Conservation (phyloP, 2,329 filamentous ascomycete species). For the Pseudocercospora eumusae region DNA sequence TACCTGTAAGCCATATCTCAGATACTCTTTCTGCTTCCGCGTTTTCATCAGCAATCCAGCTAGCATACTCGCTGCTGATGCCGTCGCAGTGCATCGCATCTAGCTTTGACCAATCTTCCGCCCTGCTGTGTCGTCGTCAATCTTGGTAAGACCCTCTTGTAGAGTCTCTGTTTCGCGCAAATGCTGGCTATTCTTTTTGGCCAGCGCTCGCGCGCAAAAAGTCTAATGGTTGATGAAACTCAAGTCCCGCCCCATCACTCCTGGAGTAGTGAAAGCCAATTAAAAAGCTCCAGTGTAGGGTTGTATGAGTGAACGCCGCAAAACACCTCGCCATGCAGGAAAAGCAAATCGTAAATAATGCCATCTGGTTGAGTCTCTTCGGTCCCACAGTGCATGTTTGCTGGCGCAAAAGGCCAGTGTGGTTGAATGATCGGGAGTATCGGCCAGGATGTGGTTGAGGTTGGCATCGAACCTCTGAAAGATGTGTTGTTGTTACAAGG, state of each 20-base stretch:
- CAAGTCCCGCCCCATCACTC: constrained; percentile 10
- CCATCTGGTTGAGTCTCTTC: constrained; percentile 13
- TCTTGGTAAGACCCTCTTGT: constrained; percentile 18
- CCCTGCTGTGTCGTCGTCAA: constrained; percentile 21
- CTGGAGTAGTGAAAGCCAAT: constrained; percentile 16
- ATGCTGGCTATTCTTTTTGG: constrained; percentile 19
- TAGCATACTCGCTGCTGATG: constrained; percentile 20
- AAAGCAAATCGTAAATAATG: constrained; percentile 25
- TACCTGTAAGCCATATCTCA: constrained; percentile 24
- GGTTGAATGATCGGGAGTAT: constrained; percentile 10
- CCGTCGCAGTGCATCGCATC: constrained; percentile 20
- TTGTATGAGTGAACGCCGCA: constrained; percentile 23
- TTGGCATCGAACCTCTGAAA: constrained; percentile 35
- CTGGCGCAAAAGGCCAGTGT: constrained; percentile 9
- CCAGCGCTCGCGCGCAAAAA: constrained; percentile 21
- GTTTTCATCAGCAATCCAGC: constrained; percentile 18
- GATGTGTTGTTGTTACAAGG: constrained; percentile 34
- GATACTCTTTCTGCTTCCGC: constrained; percentile 16
- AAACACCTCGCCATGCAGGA: constrained; percentile 39
- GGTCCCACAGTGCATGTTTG: constrained; percentile 12
- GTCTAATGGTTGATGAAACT: constrained; percentile 18
- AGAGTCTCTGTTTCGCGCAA: constrained; percentile 13
- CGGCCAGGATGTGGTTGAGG: constrained; percentile 26
- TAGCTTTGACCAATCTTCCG: constrained; percentile 16
- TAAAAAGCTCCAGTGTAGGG: constrained; percentile 17